Conservation (phyloP, 1,284 basidiomycete genomes). For the Ustilago loliicola region DNA sequence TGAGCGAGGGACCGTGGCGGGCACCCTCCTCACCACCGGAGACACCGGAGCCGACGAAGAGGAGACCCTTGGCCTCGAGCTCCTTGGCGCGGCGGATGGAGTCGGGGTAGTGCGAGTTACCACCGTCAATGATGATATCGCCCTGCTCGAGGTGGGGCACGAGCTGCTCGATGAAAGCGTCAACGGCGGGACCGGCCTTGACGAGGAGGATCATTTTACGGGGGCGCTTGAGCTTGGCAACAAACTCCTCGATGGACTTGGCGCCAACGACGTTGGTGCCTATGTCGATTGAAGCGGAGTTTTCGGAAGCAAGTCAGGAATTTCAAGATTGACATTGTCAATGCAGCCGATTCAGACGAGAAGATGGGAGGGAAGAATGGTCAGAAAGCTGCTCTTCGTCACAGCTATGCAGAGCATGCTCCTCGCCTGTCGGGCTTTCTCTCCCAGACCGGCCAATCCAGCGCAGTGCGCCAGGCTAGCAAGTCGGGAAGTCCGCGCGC, state of each 20-base stretch:
- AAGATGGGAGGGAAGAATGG: neutral
- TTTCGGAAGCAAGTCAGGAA: neutral
- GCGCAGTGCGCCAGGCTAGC: neutral
- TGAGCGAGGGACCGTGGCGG: slow-evolving; percentile 95
- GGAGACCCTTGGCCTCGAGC: slow-evolving; percentile 91
- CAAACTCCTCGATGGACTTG: slow-evolving; percentile 89
- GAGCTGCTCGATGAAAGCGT: slow-evolving; percentile 76
- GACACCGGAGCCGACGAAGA: slow-evolving; percentile 98
- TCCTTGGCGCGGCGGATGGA: slow-evolving; percentile 93
- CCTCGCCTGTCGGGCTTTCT: neutral
- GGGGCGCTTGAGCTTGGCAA: slow-evolving; percentile 75
- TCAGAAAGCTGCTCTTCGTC: slow-evolving; percentile 15
- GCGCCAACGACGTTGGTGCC: slow-evolving; percentile 96
- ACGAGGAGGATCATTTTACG: slow-evolving; percentile 94
- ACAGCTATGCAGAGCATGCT: neutral
- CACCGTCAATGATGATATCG: slow-evolving; percentile 98
- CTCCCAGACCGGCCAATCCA: neutral
- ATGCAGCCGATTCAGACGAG: neutral
- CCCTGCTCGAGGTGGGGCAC: slow-evolving; percentile 76
- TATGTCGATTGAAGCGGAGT: slow-evolving; percentile 9
- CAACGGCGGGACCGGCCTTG: slow-evolving; percentile 77
- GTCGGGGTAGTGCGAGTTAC: slow-evolving; percentile 99
- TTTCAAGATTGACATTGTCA: neutral
- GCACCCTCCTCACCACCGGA: slow-evolving; percentile 99
- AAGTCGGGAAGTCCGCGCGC: neutral